phyloP scores from a whole-genome alignment of 2,329 filamentous ascomycete genomes.

The Neurospora sp. region DNA sequence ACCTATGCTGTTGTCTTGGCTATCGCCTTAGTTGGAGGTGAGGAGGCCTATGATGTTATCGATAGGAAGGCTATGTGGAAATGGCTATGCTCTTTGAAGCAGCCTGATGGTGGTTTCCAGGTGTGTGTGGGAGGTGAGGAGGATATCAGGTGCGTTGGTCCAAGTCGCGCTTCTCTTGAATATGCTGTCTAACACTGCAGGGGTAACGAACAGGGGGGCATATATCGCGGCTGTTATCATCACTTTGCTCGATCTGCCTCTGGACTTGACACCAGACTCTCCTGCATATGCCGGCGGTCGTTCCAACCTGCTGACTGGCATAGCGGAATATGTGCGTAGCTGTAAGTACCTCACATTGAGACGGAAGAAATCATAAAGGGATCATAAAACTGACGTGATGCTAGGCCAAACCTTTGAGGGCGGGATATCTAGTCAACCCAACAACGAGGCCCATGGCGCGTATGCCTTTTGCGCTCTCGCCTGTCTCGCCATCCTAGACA shows the following conservation, averaged over 20 bases:
- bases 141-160: constrained; percentile 64
- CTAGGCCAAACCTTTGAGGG: constrained; percentile 84
- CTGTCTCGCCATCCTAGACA: constrained; percentile 76
- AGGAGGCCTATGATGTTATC: constrained; percentile 63
- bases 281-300: constrained; percentile 49
- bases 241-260: constrained; percentile 71
- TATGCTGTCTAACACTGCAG: constrained; percentile 1
- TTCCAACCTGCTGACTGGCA: constrained; percentile 55
- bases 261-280: constrained; percentile 65
- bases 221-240: constrained; percentile 86
- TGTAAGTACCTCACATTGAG: constrained; percentile 43
- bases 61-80: constrained; percentile 82
- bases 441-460: constrained; percentile 86
- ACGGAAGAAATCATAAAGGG: neutral
- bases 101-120: constrained; percentile 79
- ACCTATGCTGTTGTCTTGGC: constrained; percentile 79
- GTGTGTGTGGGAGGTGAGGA: constrained; percentile 82
- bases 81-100: constrained; percentile 81
- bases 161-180: constrained; percentile 3
- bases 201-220: constrained; percentile 54
- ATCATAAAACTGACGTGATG: neutral
- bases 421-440: constrained; percentile 77
- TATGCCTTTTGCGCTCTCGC: constrained; percentile 93
- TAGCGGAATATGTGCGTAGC: constrained; percentile 70
- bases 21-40: constrained; percentile 67